Evolutionary conservation across 257 asterid species (phyloP), one percentile per base, ranked within the genome.

Genomic region (Anisodus tanguticus): DNA sequence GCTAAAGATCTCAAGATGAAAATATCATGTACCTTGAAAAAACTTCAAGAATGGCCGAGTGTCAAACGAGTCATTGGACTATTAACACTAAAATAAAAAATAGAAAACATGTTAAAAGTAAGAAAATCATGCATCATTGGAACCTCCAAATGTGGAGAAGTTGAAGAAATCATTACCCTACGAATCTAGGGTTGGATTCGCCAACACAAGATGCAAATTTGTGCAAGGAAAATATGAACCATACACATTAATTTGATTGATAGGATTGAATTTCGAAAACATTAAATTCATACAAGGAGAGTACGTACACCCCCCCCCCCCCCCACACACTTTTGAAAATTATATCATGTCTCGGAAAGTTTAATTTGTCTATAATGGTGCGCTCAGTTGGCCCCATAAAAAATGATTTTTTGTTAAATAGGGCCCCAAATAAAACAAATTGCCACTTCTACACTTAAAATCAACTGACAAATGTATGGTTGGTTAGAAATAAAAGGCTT

Each of bases 311-410:
- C 12, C 62, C 6, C 62, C 12, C 19, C n/a, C n/a, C n/a, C n/a
- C n/a, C n/a, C n/a, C n/a, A n/a, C n/a, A 2, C 12, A 55, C 62
- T 54, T 54, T 54, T 55, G 19, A 55, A 55, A 55, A 55, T 55
- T 55, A 57, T 57, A 57, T 13, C 62, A 57, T 17, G 19, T 55
- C 62, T 6, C 8, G n/a, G 8, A 55, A 55, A 55, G 62, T 55
- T 55, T 15, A 1, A 7, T 55, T 55, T 55, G 19, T 15, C 62
- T 55, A 55, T 16, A 12, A n/a, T 71, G 55, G 79, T 71, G n/a
- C 79, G 19, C 79, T 45, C 58, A n/a, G 8, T 71, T 71, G 58
- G 39, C n/a, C 79, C 79, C 79, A 71, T 11, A 45, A 72, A n/a
- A 9, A 4, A 8, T 47, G 19, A 19, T 49, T 3, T 72, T 47